phyloP scores from a whole-genome alignment of 306 rosid species.

The Elaeagnus macrophylla region DNA sequence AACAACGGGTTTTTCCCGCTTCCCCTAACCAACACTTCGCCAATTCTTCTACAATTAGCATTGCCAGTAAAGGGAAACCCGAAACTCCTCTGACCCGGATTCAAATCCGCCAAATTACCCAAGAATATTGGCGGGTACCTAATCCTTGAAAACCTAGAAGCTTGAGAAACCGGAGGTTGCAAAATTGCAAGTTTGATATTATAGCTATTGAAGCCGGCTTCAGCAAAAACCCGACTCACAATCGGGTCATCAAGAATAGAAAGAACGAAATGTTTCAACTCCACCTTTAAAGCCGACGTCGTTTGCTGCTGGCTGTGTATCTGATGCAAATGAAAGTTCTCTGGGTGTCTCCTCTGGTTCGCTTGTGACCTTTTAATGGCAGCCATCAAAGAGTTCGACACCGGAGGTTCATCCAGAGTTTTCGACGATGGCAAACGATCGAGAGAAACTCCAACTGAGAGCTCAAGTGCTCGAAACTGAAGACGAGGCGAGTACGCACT shows the following conservation, averaged over 20 bases:
- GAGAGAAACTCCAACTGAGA: constrained; percentile 84
- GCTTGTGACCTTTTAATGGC: constrained; percentile 90
- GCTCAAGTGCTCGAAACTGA: constrained; percentile 77
- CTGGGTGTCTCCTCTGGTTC: constrained; percentile 87
- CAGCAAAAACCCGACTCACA: constrained; percentile 74
- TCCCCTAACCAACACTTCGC: constrained; percentile 37
- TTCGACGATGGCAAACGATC: constrained; percentile 65
- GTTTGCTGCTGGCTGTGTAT: constrained; percentile 52
- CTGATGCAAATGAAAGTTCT: constrained; percentile 67
- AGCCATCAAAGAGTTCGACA: constrained; percentile 89
- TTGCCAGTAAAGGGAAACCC: constrained; percentile 30
- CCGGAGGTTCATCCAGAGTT: constrained; percentile 58
- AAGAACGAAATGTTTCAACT: constrained; percentile 67
- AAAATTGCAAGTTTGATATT: constrained; percentile 65
- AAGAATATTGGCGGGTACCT: constrained; percentile 61
- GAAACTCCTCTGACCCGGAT: constrained; percentile 27
- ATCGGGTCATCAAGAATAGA: constrained; percentile 95
- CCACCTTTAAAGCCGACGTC: constrained; percentile 66
- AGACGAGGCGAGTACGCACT: constrained; percentile 64
- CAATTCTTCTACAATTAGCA: constrained; percentile 53
- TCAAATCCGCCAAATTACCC: constrained; percentile 45
- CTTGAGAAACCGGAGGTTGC: constrained; percentile 44
- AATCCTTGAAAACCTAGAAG: constrained; percentile 30
- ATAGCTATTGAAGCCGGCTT: constrained; percentile 76
- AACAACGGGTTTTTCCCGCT: constrained; percentile 54